Conservation (phyloP, 768 basidiomycete genomes). For the Mycena metata region DNA sequence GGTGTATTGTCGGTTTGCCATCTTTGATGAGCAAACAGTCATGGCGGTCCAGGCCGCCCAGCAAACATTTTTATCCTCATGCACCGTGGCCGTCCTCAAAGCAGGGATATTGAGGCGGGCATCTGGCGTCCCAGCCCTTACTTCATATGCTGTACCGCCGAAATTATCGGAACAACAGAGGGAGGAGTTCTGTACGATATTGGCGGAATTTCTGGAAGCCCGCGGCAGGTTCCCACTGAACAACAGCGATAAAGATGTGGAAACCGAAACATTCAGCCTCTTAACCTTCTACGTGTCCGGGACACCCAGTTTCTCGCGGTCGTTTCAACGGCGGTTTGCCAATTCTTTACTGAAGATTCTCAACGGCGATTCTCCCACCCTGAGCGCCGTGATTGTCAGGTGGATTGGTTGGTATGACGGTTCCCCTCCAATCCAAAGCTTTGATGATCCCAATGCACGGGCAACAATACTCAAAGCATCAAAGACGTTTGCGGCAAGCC, state of each 20-base stretch:
- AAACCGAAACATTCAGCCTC: background rate
- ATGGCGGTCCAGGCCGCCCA: background rate
- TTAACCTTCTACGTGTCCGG: background rate
- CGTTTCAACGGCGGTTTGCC: conserved; percentile 10
- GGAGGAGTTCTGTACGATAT: conserved; percentile 1
- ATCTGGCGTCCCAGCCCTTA: background rate
- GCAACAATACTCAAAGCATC: background rate
- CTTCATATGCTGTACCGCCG: background rate
- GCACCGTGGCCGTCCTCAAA: conserved; percentile 5
- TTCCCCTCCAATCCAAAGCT: background rate
- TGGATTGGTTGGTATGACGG: conserved; percentile 3
- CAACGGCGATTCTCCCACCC: background rate
- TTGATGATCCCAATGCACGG: conserved; percentile 14
- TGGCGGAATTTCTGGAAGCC: conserved; percentile 8
- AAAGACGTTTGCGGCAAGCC: too few relatives aligned
- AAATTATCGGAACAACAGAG: background rate
- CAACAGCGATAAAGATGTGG: background rate
- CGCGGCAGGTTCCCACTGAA: background rate
- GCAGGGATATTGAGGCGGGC: background rate
- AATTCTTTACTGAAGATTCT: conserved; percentile 4
- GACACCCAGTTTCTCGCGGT: too few relatives aligned
- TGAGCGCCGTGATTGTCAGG: background rate
- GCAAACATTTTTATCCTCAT: background rate
- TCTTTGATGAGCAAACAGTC: conserved; percentile 11
- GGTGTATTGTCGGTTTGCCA: background rate